These are phyloP conservation scores for Aspergillus asperescens DNA, from an alignment of 495 filamentous ascomycete genomes.

Conservation along the genomic window DNA sequence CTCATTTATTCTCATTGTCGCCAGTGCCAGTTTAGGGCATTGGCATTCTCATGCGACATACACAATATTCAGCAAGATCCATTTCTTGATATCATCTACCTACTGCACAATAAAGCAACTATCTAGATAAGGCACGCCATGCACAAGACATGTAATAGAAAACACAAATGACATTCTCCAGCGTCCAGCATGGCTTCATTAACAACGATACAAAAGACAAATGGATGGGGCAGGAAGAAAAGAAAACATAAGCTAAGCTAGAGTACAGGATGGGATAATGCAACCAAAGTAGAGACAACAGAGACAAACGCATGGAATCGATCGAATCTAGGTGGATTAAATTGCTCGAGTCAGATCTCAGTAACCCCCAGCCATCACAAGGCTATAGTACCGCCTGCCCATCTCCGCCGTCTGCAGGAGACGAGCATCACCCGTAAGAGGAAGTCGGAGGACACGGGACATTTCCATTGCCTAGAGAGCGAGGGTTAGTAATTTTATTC, in stretches of 20 bases:
- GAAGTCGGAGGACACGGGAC: constrained; percentile 56
- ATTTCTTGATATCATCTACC: neutral
- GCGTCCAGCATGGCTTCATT: constrained; percentile 12
- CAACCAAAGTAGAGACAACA: neutral
- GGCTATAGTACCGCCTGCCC: constrained; percentile 60
- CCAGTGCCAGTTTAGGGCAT: neutral
- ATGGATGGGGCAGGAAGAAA: neutral
- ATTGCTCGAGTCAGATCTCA: constrained; percentile 17
- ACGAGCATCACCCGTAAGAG: constrained; percentile 66
- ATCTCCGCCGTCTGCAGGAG: constrained; percentile 63
- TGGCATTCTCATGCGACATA: too few relatives aligned
- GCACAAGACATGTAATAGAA: too few relatives aligned
- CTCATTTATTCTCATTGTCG: neutral
- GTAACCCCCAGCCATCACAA: constrained; percentile 46
- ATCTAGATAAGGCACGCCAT: neutral
- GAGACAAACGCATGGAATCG: neutral
- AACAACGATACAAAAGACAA: neutral
- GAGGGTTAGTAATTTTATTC: constrained; percentile 10
- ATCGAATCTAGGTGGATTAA: constrained; percentile 7
- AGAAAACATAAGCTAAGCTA: neutral
- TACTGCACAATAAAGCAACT: constrained; percentile 4
- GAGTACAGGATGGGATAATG: constrained; percentile 1
- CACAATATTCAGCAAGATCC: neutral
- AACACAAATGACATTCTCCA: constrained; percentile 2
- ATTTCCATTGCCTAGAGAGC: constrained; percentile 31